Base-by-base conservation (phyloP, 192 early-diverging fungal species). In the Rhizophlyctis rosea region DNA sequence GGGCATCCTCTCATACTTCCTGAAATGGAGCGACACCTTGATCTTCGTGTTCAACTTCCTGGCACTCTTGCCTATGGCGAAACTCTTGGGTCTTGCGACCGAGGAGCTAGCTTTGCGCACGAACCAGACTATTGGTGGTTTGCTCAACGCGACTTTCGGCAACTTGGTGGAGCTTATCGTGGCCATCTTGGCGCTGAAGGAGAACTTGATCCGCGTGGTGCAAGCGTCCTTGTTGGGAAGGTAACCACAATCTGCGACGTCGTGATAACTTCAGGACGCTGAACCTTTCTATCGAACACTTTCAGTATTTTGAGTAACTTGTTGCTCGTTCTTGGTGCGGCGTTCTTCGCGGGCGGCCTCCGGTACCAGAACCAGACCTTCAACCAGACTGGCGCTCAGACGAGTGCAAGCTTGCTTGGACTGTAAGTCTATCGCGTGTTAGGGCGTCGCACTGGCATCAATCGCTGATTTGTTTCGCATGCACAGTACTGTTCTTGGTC, bases 271-370 rank as follows among this genome's bases (percentile, higher is more conserved):
- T n/a, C n/a, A n/a, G n/a, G n/a, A n/a, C n/a, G n/a, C n/a, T n/a
- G n/a, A n/a, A n/a, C n/a, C n/a, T n/a, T n/a, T n/a, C n/a, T n/a
- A n/a, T n/a, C n/a, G n/a, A n/a, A n/a, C n/a, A n/a, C n/a, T n/a
- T n/a, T n/a, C n/a, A n/a, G 91, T 5, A 88, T 98, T 52, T 76
- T 98, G 11, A 90, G 88, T 65, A 97, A 94, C 72, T 57, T 96
- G 50, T 71, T 95, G 21, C 74, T 95, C 59, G 92, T 96, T 2
- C 75, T 91, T 2, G 95, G 95, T 31, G 78, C 90, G 62, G 91
- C 88, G 59, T 96, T 94, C 79, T 77, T 95, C 39, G 78, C 79
- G 57, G 93, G 92, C 47, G 94, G 95, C 23, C n/a, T 88, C 54
- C 83, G 87, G 47, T 81, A 80, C 72, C 81, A 85, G 65, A 81